phyloP scores from a whole-genome alignment of 169 alveolate genomes.

The Amoebophrya sp. region DNA sequence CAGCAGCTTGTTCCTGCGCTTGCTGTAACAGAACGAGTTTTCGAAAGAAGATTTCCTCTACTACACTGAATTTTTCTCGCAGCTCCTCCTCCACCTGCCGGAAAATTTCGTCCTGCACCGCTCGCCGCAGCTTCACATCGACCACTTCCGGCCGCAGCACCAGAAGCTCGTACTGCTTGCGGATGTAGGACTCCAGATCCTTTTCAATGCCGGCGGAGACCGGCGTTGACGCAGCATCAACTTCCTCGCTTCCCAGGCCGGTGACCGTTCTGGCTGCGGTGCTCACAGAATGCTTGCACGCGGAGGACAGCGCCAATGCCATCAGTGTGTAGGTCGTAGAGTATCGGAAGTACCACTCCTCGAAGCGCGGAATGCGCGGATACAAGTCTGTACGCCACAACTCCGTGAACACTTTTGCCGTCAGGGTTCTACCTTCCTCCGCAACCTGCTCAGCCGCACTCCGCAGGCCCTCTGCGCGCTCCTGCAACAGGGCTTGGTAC shows the following conservation, averaged over 20 bases:
- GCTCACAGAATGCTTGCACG: not conserved
- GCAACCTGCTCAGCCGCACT: too few relatives aligned
- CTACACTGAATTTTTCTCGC: too few relatives aligned
- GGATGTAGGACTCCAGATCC: not conserved
- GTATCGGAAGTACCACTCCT: not conserved
- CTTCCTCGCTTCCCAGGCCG: not conserved
- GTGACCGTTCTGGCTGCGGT: not conserved
- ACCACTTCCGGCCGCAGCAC: not conserved
- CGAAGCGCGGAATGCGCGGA: not conserved
- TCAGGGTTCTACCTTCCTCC: too few relatives aligned
- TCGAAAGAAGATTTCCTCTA: too few relatives aligned
- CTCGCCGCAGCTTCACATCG: not conserved
- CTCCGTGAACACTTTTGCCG: too few relatives aligned
- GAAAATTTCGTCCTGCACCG: not conserved
- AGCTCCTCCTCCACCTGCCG: not conserved
- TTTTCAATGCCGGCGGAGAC: not conserved
- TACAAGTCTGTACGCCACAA: not conserved
- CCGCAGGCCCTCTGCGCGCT: too few relatives aligned
- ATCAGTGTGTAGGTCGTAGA: not conserved
- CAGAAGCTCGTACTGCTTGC: not conserved
- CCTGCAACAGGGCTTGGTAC: too few relatives aligned
- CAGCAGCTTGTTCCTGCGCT: not conserved
- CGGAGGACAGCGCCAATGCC: not conserved
- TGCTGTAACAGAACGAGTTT: not conserved
- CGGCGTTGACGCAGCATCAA: not conserved